A percentile compares a stretch with the other conserved stretches of the same genome.
These are phyloP conservation scores for Scedosporium aurantiacum DNA, from an alignment of 2,329 filamentous ascomycete species.

Conservation along the genomic window DNA sequence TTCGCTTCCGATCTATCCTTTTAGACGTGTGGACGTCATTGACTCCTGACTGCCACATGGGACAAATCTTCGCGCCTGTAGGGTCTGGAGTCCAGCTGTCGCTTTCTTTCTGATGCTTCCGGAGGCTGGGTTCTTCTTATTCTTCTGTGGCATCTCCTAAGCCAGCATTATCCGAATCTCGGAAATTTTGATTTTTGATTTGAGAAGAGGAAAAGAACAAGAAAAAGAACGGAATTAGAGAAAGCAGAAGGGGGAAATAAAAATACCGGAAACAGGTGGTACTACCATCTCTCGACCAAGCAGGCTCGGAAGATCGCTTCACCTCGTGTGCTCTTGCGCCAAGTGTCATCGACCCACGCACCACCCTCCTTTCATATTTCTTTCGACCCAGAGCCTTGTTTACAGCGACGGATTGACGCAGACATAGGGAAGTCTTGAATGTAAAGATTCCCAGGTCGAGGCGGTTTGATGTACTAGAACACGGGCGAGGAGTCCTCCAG, in stretches of 20 bases:
- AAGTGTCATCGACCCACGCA: no score
- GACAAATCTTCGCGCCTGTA: not conserved
- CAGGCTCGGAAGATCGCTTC: no score
- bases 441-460: no score
- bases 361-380: no score
- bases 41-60: not conserved
- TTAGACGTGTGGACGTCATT: not conserved
- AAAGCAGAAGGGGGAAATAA: no score
- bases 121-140: not conserved
- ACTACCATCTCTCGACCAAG: no score
- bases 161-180: not conserved
- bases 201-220: no score
- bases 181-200: not conserved
- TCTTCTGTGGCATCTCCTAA: not conserved
- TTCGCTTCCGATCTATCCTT: not conserved
- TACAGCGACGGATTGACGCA: not conserved
- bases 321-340: no score
- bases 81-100: not conserved
- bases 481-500: not conserved
- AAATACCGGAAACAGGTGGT: no score
- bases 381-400: no score
- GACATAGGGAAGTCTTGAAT: not conserved
- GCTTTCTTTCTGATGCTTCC: no score
- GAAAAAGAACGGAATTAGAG: no score
- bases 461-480: not conserved